Base-by-base conservation (phyloP, 352 stramenopile species). In the Phytophthora pseudosyringae region DNA sequence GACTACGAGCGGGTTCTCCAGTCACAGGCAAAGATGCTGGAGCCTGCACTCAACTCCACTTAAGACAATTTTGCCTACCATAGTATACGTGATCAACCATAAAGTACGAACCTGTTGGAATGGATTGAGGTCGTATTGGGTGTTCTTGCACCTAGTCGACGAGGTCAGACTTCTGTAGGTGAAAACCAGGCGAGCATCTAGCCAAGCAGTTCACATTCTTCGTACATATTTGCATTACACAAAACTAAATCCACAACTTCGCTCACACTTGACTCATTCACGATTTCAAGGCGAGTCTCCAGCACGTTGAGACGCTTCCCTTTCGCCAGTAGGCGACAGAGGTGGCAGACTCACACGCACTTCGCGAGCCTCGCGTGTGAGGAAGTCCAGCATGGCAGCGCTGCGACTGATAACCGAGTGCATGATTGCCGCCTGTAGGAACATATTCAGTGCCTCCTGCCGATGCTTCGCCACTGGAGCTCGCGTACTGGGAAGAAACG, bases 401-500 rank as follows among this genome's bases (percentile, higher is more conserved):
- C 76, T 91, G n/a, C 81, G 72, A 55, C 81, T 92, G 41, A 93
- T 84, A 13, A 66, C 73, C 35, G 87, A 90, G 69, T 93, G 87
- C 87, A 95, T 95, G 63, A 92, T 91, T 10, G 82, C 80, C 3
- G 83, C 85, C 49, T 95, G 83, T 35, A 95, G 64, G 36, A 92
- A 91, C 38, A 90, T 67, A 39, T 87, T 90, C n/a, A 95, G 61
- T 8, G 80, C 76, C 41, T 95, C 87, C 52, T 95, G 85, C 3
- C 87, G 83, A 38, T 82, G 71, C 35, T 89, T 93, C 8, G 83
- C 84, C 43, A 95, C 81, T 31, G 76, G 65, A 32, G 52, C 71
- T 50, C 87, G 73, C 13, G 87, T 95, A 39, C 85, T 94, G 4
- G 79, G 84, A 26, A 95, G 70, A 60, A 95, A 86, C 3, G 86